Evolutionary conservation across 2,329 filamentous ascomycete genomes (phyloP).

Genomic region (Ceratocystis lukuohia): DNA sequence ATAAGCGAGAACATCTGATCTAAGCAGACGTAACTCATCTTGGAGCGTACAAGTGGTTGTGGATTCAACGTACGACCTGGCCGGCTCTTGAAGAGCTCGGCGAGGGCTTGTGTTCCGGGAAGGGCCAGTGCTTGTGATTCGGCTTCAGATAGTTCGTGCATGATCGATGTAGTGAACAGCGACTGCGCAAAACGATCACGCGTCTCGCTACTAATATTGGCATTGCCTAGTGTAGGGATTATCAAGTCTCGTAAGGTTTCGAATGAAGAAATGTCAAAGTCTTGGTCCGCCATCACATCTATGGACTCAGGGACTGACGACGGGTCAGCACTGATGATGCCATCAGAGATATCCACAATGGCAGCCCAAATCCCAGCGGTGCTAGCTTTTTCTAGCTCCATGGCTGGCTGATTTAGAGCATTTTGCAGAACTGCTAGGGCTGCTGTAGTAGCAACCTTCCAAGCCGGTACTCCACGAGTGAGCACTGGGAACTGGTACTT

Average conservation of each 20-base stretch:
- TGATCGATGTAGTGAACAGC: constrained; percentile 69
- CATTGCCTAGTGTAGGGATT: constrained; percentile 56
- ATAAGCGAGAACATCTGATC: constrained; percentile 65
- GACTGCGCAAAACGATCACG: constrained; percentile 58
- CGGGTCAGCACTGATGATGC: constrained; percentile 50
- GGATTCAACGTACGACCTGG: constrained; percentile 60
- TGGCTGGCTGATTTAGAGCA: constrained; percentile 41
- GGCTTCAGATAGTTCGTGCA: constrained; percentile 41
- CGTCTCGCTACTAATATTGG: constrained; percentile 50
- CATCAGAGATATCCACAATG: constrained; percentile 51
- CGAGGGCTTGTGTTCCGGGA: constrained; percentile 14
- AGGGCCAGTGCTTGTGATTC: constrained; percentile 37
- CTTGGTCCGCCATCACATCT: constrained; percentile 45
- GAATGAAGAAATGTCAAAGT: constrained; percentile 70
- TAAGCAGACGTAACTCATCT: constrained; percentile 68
- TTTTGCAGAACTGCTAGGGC: constrained; percentile 54
- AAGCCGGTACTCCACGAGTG: constrained; percentile 58
- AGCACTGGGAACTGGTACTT: constrained; percentile 69
- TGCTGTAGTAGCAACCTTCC: constrained; percentile 66
- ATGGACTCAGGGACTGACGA: constrained; percentile 34
- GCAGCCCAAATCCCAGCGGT: constrained; percentile 54
- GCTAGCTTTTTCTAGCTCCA: constrained; percentile 31
- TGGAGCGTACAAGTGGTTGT: constrained; percentile 47
- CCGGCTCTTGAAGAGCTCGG: constrained; percentile 49
- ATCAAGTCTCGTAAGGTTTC: constrained; percentile 54